phyloP scores from a whole-genome alignment of 495 filamentous ascomycete genomes.

The Penicillium samsonianum region DNA sequence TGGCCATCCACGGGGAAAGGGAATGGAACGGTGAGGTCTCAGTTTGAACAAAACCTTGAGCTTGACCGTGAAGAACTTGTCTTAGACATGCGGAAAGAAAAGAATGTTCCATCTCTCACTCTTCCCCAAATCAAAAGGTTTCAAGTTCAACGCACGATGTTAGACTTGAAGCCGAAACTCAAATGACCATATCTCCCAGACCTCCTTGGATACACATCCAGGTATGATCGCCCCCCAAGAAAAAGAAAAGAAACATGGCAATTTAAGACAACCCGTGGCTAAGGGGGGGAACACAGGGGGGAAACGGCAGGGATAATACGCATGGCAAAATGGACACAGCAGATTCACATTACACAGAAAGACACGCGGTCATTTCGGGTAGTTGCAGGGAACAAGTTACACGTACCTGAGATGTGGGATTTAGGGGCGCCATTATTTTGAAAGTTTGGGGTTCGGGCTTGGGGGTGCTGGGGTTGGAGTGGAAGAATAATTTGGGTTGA shows the following conservation, averaged over 20 bases:
- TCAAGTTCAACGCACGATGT: background rate
- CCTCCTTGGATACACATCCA: background rate
- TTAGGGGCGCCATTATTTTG: slow-evolving; percentile 38
- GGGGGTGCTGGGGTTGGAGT: background rate
- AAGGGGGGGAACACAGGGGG: background rate
- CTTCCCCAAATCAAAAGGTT: background rate
- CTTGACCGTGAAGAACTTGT: background rate
- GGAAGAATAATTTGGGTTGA: background rate
- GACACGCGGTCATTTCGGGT: slow-evolving; percentile 13
- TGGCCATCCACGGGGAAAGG: slow-evolving; percentile 7
- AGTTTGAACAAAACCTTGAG: background rate
- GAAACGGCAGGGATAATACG: slow-evolving; percentile 4
- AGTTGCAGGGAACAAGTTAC: slow-evolving; percentile 14
- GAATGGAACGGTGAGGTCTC: background rate
- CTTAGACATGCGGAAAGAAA: background rate
- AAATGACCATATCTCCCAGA: background rate
- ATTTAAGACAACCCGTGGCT: slow-evolving; percentile 12
- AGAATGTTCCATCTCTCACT: slow-evolving; percentile 14
- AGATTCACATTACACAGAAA: slow-evolving; percentile 8
- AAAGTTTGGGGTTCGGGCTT: background rate
- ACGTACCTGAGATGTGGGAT: slow-evolving; percentile 36
- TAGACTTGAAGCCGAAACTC: slow-evolving; percentile 15
- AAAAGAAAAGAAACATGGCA: slow-evolving; percentile 7
- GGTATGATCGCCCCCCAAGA: background rate
- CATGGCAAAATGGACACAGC: slow-evolving; percentile 15